These are phyloP conservation scores for Platanthera guangdongensis DNA, from an alignment of 106 monocot species.

Conservation along the genomic window DNA sequence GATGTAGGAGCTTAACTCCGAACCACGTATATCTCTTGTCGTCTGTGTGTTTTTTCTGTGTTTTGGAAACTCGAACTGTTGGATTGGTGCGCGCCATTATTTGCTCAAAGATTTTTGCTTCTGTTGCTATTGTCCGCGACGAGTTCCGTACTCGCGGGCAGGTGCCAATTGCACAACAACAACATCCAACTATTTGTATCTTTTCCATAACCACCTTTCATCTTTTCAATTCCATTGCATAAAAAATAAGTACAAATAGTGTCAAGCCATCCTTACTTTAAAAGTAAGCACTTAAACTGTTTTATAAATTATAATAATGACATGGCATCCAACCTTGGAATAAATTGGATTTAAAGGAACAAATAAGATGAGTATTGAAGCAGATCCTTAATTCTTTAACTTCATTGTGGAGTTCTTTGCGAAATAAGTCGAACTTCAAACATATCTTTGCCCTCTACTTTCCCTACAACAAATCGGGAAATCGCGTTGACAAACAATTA, in stretches of 20 bases:
- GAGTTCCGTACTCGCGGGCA: too few relatives aligned
- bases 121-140: too few relatives aligned
- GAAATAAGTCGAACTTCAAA: slow-evolving; percentile 87
- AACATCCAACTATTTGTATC: too few relatives aligned
- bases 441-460: slow-evolving; percentile 43
- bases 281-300: slow-evolving; percentile 2
- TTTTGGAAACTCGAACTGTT: too few relatives aligned
- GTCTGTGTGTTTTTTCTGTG: too few relatives aligned
- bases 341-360: neutral
- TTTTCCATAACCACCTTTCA: too few relatives aligned
- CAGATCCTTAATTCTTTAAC: slow-evolving; percentile 4
- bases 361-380: slow-evolving; percentile 10
- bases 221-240: too few relatives aligned
- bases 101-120: too few relatives aligned
- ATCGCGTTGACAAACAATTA: neutral
- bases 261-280: neutral
- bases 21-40: too few relatives aligned
- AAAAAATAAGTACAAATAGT: neutral
- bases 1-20: too few relatives aligned
- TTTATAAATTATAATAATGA: slow-evolving; percentile 8
- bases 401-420: slow-evolving; percentile 28
- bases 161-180: too few relatives aligned
- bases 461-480: slow-evolving; percentile 24
- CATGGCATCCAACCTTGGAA: neutral
- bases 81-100: too few relatives aligned